Evolutionary conservation across 345 rosid genomes (phyloP), one percentile per base, ranked within the genome.

Genomic region (Acer yangbiense): DNA sequence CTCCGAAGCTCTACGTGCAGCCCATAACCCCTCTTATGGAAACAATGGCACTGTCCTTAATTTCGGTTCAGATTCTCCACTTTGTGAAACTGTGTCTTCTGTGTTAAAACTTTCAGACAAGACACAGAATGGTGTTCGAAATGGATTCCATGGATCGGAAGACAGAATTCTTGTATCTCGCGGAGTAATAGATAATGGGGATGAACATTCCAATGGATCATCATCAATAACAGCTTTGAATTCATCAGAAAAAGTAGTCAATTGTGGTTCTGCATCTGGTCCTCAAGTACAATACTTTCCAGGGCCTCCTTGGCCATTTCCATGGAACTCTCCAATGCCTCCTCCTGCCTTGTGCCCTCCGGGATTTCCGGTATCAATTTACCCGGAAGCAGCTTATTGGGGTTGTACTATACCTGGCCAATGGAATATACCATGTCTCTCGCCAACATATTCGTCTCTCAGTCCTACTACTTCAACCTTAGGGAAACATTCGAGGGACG

Each of bases 401-500:
- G 81, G 87, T 17, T 86, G 86, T 69, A 20, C 84, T 78, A 77
- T 80, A 12, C 73, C 83, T 1, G 71, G 75, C 73, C 77, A 71
- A 48, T 76, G 69, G 75, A 75, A 72, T 76, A 63, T 71, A 35
- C 75, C 80, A 39, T 68, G 46, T 63, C 63, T 21, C 54, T 44
- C 77, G 7, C 77, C 85, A 46, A 80, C 79, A 66, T 68, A 82
- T 29, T 73, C 88, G 39, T 79, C 85, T 25, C 72, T 72, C 6
- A 75, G 80, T 69, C 81, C 76, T 72, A 72, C 72, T 61, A 74
- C 88, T n/a, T 82, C 81, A 58, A 69, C 73, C 17, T 77, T 89
- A 48, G 92, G 98, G 62, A 93, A 93, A 85, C 97, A 85, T 77
- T 81, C 90, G 18, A 84, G 92, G 70, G 94, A 92, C 21, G 82